Percentiles rank a stretch among this genome's conserved stretches.
Evolutionary conservation across 164 flowering plant genomes (phyloP).

Genomic region (Macadamia tetraphylla): DNA sequence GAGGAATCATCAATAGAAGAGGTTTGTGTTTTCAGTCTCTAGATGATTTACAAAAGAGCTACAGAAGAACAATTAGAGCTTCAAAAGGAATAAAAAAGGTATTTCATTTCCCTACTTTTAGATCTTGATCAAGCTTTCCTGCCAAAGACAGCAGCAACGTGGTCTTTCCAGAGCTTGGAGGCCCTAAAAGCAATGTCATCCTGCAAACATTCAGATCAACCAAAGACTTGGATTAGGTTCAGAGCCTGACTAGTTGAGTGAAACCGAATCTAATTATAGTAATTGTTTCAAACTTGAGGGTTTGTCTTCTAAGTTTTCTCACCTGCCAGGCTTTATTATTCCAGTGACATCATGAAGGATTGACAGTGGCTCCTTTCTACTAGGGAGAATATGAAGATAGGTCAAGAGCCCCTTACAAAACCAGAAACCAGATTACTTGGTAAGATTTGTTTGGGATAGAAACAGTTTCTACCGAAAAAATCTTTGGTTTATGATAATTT

Average conservation of each 20-base stretch:
- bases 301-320: slow-evolving; percentile 11
- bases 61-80: not conserved
- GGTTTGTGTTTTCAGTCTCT: not conserved
- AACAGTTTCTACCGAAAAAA: not conserved
- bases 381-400: slow-evolving; percentile 35
- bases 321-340: slow-evolving; percentile 63
- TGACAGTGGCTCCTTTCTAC: slow-evolving; percentile 33
- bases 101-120: not conserved
- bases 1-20: not conserved
- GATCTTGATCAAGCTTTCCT: slow-evolving; percentile 19
- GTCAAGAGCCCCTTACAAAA: slow-evolving; percentile 36
- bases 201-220: slow-evolving; percentile 17
- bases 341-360: slow-evolving; percentile 73
- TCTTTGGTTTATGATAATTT: not conserved
- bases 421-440: not conserved
- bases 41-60: not conserved
- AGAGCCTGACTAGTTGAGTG: not conserved
- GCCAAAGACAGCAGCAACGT: slow-evolving; percentile 49
- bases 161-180: slow-evolving; percentile 62
- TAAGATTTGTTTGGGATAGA: not conserved
- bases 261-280: not conserved
- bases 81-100: not conserved
- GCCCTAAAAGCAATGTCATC: slow-evolving; percentile 60
- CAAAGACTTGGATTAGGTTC: not conserved
- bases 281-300: not conserved